Conservation (phyloP, 768 basidiomycete species). For the Amanita thiersii region DNA sequence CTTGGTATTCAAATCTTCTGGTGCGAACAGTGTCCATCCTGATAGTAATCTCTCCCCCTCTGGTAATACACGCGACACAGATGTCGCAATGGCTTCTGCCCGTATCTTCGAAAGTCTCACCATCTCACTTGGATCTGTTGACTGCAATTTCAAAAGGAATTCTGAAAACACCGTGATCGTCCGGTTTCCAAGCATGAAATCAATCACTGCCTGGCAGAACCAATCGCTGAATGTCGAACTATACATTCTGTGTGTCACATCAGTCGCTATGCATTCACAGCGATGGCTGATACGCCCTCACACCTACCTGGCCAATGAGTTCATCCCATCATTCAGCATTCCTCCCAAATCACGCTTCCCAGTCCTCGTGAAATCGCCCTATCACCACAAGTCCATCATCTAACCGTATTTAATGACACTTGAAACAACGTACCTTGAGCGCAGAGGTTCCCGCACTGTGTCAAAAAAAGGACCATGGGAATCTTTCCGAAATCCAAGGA, state of each 20-base stretch:
- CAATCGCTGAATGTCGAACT: slow-evolving; percentile 90
- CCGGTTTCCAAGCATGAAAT: slow-evolving; percentile 85
- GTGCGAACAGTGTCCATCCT: slow-evolving; percentile 92
- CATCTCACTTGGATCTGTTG: slow-evolving; percentile 87
- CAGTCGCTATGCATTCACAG: slow-evolving; percentile 2
- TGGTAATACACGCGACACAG: slow-evolving; percentile 63
- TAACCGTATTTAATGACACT: slow-evolving; percentile 6
- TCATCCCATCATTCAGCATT: slow-evolving; percentile 91
- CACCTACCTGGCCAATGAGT: slow-evolving; percentile 73
- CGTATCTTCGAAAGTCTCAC: slow-evolving; percentile 85
- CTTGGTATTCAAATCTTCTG: slow-evolving; percentile 65
- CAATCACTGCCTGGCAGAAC: slow-evolving; percentile 95
- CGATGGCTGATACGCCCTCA: not conserved
- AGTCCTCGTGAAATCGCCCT: slow-evolving; percentile 92
- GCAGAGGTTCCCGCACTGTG: slow-evolving; percentile 90
- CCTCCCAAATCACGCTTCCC: slow-evolving; percentile 93
- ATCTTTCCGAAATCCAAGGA: not conserved
- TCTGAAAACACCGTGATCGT: slow-evolving; percentile 87
- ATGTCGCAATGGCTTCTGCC: slow-evolving; percentile 87
- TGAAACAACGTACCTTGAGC: slow-evolving; percentile 57
- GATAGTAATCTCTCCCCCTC: slow-evolving; percentile 72
- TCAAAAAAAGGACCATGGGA: slow-evolving; percentile 7
- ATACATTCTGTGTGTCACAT: slow-evolving; percentile 53
- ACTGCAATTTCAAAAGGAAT: slow-evolving; percentile 81
- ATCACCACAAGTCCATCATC: slow-evolving; percentile 1